Evolutionary conservation across 768 basidiomycete species (phyloP).

Genomic region (Cyathus striatus): DNA sequence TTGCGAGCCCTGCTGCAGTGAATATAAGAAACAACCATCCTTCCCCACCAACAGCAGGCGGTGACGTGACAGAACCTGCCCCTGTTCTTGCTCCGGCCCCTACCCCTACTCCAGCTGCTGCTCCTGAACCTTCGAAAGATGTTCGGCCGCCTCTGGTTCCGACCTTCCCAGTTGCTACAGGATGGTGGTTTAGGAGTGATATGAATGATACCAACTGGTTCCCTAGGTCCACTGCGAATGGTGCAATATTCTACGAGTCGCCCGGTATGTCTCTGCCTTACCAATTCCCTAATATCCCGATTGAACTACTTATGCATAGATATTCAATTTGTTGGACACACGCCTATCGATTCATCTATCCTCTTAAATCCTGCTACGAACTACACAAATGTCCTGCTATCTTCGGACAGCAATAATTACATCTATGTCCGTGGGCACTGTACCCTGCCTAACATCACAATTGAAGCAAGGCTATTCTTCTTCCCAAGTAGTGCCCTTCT

Average conservation of each 20-base stretch:
- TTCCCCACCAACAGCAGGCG: too few species aligned
- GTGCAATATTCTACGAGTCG: neutral
- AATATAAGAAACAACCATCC: neutral
- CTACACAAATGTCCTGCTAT: neutral
- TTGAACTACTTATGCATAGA: neutral
- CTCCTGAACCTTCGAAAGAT: neutral
- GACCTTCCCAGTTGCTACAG: neutral
- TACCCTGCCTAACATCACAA: neutral
- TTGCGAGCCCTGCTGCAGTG: neutral
- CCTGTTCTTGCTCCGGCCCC: too few species aligned
- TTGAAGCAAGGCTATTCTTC: neutral
- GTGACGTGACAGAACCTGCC: too few species aligned
- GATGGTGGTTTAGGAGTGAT: neutral
- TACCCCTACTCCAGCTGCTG: neutral
- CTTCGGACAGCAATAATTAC: too few species aligned
- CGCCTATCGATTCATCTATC: neutral
- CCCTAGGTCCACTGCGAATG: neutral
- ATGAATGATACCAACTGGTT: neutral
- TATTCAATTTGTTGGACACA: neutral
- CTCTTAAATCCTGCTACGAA: neutral
- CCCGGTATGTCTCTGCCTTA: neutral
- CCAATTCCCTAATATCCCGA: too few species aligned
- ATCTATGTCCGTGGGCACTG: neutral
- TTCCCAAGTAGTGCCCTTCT: neutral
- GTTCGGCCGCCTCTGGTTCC: neutral